Conservation (phyloP, 2,329 filamentous ascomycete species). For the Tolypocladium capitatum region DNA sequence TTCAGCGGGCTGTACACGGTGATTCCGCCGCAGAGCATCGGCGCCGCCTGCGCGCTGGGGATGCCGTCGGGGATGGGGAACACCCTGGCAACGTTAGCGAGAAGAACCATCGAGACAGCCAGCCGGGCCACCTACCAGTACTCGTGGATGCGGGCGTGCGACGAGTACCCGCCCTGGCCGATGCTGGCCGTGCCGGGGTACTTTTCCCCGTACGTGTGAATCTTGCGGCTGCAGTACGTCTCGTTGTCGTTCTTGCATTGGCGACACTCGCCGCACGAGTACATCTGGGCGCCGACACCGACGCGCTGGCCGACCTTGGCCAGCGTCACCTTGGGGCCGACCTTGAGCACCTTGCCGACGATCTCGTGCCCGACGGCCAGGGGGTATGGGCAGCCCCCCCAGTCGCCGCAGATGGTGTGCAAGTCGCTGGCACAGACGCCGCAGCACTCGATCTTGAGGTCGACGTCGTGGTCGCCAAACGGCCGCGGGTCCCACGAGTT, state of each 20-base stretch:
- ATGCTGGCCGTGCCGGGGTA: slow-evolving; percentile 39
- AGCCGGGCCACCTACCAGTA: slow-evolving; percentile 25
- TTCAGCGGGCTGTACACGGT: slow-evolving; percentile 70
- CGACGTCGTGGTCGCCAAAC: slow-evolving; percentile 76
- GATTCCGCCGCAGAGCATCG: slow-evolving; percentile 75
- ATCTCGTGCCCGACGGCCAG: slow-evolving; percentile 62
- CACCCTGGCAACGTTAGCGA: slow-evolving; percentile 26
- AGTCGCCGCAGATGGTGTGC: slow-evolving; percentile 57
- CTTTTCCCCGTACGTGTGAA: slow-evolving; percentile 35
- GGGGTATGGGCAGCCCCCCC: slow-evolving; percentile 49
- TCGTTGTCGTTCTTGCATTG: slow-evolving; percentile 27
- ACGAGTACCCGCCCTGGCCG: slow-evolving; percentile 44
- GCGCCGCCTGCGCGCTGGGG: slow-evolving; percentile 48
- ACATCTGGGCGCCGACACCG: slow-evolving; percentile 43
- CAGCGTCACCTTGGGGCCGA: slow-evolving; percentile 37
- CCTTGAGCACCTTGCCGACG: slow-evolving; percentile 52
- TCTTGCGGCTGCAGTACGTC: slow-evolving; percentile 25
- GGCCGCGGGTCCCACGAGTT: slow-evolving; percentile 72
- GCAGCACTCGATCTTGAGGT: slow-evolving; percentile 74
- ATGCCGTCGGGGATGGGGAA: slow-evolving; percentile 67
- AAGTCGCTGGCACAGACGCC: slow-evolving; percentile 63
- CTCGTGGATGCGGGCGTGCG: slow-evolving; percentile 20
- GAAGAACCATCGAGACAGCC: not conserved
- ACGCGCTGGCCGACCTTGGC: slow-evolving; percentile 45
- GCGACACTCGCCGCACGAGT: slow-evolving; percentile 33